Base-by-base conservation (phyloP, 768 basidiomycete genomes). In the Mycena floridula region DNA sequence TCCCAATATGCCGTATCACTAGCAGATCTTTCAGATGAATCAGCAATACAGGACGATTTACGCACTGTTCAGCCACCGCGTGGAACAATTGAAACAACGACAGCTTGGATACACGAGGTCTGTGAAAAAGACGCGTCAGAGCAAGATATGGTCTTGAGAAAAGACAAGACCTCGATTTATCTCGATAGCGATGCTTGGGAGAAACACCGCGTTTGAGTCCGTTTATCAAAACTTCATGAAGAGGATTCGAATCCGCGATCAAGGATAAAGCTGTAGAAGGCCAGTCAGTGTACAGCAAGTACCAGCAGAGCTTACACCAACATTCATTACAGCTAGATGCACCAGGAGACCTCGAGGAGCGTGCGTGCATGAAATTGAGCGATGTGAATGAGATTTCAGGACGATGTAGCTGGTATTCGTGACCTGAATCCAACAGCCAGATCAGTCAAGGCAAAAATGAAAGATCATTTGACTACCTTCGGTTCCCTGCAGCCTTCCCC, bases 141-240 rank as follows among this genome's bases (percentile, higher is more conserved):
- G 37, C 18, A 47, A 3, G 25, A 41, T 21, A 37, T 37, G 4
- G 28, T 13, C 27, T 39, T 32, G 35, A 7, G n/a, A n/a, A 40
- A 12, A 3, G 3, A 11, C n/a, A 13, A 2, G 13, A 84, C 89
- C 81, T 76, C 30, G 76, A 80, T 59, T 82, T 82, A 6, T 73
- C 63, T 25, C 72, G 72, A 49, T 76, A 68, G 21, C 84, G 72
- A 53, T 87, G 77, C 56, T 86, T 89, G 0, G 82, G 76, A 9
- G 85, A 67, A 2, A 86, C 79, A 2, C 89, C 89, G 37, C 89
- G 80, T 54, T 76, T 82, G n/a, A 82, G 64, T 2, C 90, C 89
- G 49, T 87, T 88, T 50, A 87, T 86, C 37, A 91, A 55, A 18
- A 89, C 72, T 56, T 94, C 87, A 23, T 64, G 58, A 5, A 65